Conservation (phyloP, 202 grass and related monocot genomes). For the Bolboschoenoplectus hybrid region DNA sequence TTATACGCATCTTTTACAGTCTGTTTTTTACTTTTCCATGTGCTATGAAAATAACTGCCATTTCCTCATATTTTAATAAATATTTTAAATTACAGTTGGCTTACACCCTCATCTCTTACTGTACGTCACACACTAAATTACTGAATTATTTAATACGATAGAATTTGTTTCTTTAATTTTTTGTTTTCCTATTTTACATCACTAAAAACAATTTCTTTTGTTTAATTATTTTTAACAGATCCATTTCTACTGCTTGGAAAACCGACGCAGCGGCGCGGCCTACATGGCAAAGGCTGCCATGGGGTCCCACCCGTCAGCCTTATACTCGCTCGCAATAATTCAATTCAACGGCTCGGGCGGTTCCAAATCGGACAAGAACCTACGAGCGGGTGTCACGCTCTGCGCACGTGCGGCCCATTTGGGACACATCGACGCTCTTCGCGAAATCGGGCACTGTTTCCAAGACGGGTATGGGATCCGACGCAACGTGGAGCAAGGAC, state of each 20-base stretch:
- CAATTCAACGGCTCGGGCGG: slow-evolving; percentile 95
- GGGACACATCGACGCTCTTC: slow-evolving; percentile 82
- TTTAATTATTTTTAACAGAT: slow-evolving; percentile 49
- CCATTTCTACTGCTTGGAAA: slow-evolving; percentile 72
- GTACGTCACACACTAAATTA: neutral
- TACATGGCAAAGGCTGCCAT: slow-evolving; percentile 76
- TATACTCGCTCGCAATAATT: slow-evolving; percentile 79
- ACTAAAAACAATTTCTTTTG: neutral
- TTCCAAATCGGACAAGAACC: slow-evolving; percentile 71
- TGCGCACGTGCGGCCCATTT: slow-evolving; percentile 74
- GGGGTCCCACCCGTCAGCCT: slow-evolving; percentile 65
- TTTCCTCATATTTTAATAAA: neutral
- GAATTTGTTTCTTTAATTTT: too few species aligned
- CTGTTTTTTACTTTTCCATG: neutral
- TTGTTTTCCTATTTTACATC: neutral
- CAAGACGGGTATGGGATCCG: slow-evolving; percentile 96
- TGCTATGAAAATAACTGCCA: neutral
- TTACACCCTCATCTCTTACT: neutral
- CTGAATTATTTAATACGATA: too few species aligned
- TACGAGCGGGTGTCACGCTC: slow-evolving; percentile 68
- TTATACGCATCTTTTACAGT: neutral
- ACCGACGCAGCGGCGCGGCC: slow-evolving; percentile 62
- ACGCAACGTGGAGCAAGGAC: slow-evolving; percentile 57
- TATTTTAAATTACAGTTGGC: neutral
- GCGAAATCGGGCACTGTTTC: slow-evolving; percentile 91